Base-by-base conservation (phyloP, 139 green algal genomes). In the Chlamydomonas incerta region DNA sequence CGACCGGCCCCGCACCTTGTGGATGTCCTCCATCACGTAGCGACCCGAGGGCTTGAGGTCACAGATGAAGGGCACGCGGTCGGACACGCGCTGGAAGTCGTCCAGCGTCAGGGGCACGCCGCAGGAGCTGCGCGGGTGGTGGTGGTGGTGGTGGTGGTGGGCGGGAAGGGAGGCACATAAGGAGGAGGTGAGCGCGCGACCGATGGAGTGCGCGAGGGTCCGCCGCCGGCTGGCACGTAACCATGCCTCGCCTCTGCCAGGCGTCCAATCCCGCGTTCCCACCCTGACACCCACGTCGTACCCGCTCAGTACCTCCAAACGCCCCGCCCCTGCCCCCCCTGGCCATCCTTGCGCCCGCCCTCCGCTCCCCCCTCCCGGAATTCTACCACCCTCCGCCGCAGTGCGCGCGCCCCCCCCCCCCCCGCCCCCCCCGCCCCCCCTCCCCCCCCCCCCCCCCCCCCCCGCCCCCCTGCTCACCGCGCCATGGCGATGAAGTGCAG, bases 11-110 rank as follows among this genome's bases (percentile, higher is more conserved):
- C n/a, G 0, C 29, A 96, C 94, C 92, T 97, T 97, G 94, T 99
- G 97, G 55, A 99, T 47, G 82, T 99, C 98, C 92, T 99, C 97
- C 98, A 99, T 99, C 23, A 99, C 97, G 84, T 98, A 99, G 70
- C 96, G 96, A 65, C 98, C 98, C 17, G 77, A 94, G 21, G 98
- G 98, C 91, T 99, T 99, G 63, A 99, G 91, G 92, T 99, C 97
- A 28, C 96, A 96, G 69, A 99, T 95, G 92, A 99, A 98, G 34
- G 98, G 98, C 75, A 96, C 93, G 29, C 90, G 88, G 92, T 99
- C 94, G 33, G 89, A 96, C 52, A 98, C 80, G 29, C 82, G 87
- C 93, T 99, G 97, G 90, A 98, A 99, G 93, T 99, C 97, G 74
- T 99, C 97, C 23, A 99, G 87, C 0, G 85, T 95, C 57, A 99